Conservation (phyloP, 345 rosid species). For the Punica granatum region DNA sequence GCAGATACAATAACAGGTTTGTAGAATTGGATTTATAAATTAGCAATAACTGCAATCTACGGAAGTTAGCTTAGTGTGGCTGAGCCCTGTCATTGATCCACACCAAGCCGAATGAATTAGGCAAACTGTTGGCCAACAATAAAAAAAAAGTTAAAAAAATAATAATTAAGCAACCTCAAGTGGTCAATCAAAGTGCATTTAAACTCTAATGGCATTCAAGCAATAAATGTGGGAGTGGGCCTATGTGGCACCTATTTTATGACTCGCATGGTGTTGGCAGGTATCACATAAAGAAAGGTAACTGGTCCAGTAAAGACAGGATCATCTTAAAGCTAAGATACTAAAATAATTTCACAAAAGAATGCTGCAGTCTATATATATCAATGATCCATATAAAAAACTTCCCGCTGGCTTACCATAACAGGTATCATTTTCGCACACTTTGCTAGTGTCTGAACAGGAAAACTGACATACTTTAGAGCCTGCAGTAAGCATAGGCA, state of each 20-base stretch:
- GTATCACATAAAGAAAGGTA: too few species aligned
- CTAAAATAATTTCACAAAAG: too few species aligned
- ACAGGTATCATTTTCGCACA: constrained; percentile 99
- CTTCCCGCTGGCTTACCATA: constrained; percentile 62
- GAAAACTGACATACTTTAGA: constrained; percentile 94
- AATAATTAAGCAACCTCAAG: too few species aligned
- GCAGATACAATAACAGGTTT: background rate
- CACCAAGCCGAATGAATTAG: background rate
- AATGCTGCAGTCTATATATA: too few species aligned
- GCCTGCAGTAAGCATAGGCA: constrained; percentile 45
- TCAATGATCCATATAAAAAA: background rate
- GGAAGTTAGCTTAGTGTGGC: background rate
- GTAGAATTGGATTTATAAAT: background rate
- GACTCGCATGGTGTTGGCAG: too few species aligned
- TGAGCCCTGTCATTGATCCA: background rate
- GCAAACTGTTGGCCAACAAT: too few species aligned
- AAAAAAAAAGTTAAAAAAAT: too few species aligned
- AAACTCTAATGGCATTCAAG: background rate
- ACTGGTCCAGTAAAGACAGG: too few species aligned
- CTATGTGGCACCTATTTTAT: background rate
- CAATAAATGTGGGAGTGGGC: background rate
- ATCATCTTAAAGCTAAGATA: too few species aligned
- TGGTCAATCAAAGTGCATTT: background rate
- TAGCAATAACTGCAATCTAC: background rate
- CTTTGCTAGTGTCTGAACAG: constrained; percentile 88